These are phyloP conservation scores for Cicer chorassanicum DNA, from an alignment of 306 rosid species.

Conservation along the genomic window DNA sequence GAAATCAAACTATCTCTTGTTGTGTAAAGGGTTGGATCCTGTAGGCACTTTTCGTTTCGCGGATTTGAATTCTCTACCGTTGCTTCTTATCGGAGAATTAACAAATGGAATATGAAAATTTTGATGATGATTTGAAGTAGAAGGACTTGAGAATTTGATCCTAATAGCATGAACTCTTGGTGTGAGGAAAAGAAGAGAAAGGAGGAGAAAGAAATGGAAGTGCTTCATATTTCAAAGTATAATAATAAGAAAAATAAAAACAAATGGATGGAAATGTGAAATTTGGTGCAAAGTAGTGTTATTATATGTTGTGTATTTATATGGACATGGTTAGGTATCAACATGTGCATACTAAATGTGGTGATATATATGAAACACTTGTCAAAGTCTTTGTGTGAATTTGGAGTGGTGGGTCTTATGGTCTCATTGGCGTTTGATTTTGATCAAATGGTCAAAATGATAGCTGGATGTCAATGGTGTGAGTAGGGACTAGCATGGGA, in stretches of 20 bases:
- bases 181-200: slow-evolving; percentile 55
- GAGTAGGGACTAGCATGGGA: slow-evolving; percentile 43
- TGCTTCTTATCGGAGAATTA: slow-evolving; percentile 40
- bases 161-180: slow-evolving; percentile 51
- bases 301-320: slow-evolving; percentile 47
- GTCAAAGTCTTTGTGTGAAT: slow-evolving; percentile 20
- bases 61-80: slow-evolving; percentile 51
- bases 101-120: slow-evolving; percentile 48
- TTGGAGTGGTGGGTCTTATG: slow-evolving; percentile 27
- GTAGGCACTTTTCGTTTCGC: slow-evolving; percentile 85
- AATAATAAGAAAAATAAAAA: neutral
- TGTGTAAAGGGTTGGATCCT: slow-evolving; percentile 96
- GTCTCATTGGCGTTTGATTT: slow-evolving; percentile 44
- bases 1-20: slow-evolving; percentile 64
- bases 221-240: slow-evolving; percentile 55
- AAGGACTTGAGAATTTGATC: slow-evolving; percentile 53
- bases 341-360: slow-evolving; percentile 47
- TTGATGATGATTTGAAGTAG: slow-evolving; percentile 48
- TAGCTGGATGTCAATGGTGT: neutral
- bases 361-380: slow-evolving; percentile 47
- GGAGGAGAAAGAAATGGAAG: slow-evolving; percentile 46
- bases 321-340: slow-evolving; percentile 46
- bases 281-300: slow-evolving; percentile 34
- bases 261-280: slow-evolving; percentile 37
- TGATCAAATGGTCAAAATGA: slow-evolving; percentile 47